Evolutionary conservation across 2,329 filamentous ascomycete genomes (phyloP), one percentile per base, ranked within the genome.

Genomic region (Ascomycota sp.): DNA sequence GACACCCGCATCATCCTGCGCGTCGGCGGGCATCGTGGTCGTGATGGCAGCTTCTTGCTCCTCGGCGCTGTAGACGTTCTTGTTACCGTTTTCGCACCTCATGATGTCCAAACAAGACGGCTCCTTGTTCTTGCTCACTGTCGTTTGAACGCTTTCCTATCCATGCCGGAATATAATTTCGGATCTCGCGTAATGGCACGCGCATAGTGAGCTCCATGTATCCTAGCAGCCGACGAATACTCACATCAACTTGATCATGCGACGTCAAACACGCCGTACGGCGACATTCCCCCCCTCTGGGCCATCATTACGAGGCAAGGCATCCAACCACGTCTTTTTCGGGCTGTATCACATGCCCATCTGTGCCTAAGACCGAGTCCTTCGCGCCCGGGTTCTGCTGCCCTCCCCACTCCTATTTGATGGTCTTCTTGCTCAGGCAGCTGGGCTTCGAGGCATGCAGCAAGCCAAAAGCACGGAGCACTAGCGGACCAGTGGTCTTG

Each of bases 71-170:
- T 22, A 30, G 15, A 20, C 28, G 20, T 22, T 15, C 6, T 13
- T 8, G n/a, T 4, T 29, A 17, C 31, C 30, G 23, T 27, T 30
- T 10, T 38, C 38, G 25, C 32, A 25, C 20, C 41, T 36, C 43
- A 43, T 45, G 27, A 17, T 30, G 22, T 13, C n/a, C n/a, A 25
- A 20, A 25, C 27, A 22, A 15, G 20, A 29, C 12, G 6, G 23
- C n/a, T n/a, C n/a, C n/a, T n/a, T n/a, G n/a, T n/a, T n/a, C n/a
- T n/a, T 28, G 13, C 4, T 27, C 15, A 19, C 25, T 27, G 4
- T 27, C 26, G n/a, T n/a, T n/a, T n/a, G n/a, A n/a, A n/a, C n/a
- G n/a, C n/a, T n/a, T n/a, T n/a, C n/a, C n/a, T n/a, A n/a, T n/a
- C n/a, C n/a, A n/a, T n/a, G n/a, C n/a, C n/a, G n/a, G n/a, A n/a